Conservation (phyloP, 768 basidiomycete genomes). For the Xerocomus spinulosus region DNA sequence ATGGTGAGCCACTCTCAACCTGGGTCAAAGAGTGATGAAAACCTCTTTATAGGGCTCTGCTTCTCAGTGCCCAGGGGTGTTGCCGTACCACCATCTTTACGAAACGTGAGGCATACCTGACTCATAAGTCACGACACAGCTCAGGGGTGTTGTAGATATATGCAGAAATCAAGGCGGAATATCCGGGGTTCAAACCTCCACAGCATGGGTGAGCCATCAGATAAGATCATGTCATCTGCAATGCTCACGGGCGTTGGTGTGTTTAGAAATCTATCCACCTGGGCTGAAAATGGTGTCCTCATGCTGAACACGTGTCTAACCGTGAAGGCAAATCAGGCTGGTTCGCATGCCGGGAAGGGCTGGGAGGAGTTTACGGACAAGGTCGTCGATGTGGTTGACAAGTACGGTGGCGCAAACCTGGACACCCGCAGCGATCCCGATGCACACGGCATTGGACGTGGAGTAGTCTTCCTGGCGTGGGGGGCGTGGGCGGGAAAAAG, state of each 20-base stretch:
- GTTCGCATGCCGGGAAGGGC: constrained; percentile 79
- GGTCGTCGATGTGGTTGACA: constrained; percentile 73
- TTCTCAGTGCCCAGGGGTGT: constrained; percentile 88
- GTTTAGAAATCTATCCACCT: constrained; percentile 67
- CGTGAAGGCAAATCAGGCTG: constrained; percentile 69
- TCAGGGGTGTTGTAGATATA: constrained; percentile 59
- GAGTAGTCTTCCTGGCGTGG: constrained; percentile 88
- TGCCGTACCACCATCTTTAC: constrained; percentile 71
- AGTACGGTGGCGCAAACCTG: constrained; percentile 70
- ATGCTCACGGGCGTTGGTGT: constrained; percentile 4
- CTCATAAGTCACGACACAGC: constrained; percentile 5
- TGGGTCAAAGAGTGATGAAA: constrained; percentile 10
- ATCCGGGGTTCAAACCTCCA: constrained; percentile 73
- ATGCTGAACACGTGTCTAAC: constrained; percentile 92
- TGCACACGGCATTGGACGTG: constrained; percentile 55
- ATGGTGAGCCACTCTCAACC: constrained; percentile 47
- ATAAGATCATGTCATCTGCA: constrained; percentile 10
- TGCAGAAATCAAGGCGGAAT: constrained; percentile 77
- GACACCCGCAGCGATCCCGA: constrained; percentile 33
- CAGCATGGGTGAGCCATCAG: constrained; percentile 67
- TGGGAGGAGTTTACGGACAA: constrained; percentile 91
- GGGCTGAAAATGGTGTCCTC: constrained; percentile 85
- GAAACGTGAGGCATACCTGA: constrained; percentile 52
- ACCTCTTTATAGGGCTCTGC: constrained; percentile 54
- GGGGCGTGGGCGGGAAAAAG: constrained; percentile 83